Evolutionary conservation across 305 asterid species (phyloP).

Genomic region (Euphrasia arctica): DNA sequence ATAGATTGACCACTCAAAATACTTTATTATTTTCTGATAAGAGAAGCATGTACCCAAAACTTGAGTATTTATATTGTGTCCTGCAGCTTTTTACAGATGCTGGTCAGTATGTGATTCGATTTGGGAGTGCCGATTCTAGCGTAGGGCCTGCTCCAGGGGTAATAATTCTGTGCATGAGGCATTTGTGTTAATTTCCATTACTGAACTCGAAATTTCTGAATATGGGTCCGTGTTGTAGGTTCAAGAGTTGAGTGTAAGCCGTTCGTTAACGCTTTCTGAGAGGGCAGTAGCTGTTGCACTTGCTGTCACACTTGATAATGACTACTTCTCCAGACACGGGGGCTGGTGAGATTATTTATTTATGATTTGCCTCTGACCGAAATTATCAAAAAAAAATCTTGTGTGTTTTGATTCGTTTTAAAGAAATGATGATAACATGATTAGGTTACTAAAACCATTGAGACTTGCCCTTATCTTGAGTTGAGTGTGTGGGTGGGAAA

Average conservation of each 20-base stretch:
- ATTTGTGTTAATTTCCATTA: background rate
- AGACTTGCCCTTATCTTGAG: constrained; percentile 4
- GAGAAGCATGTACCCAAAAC: constrained; percentile 11
- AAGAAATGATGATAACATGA: background rate
- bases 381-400: constrained; percentile 2
- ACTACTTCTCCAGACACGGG: constrained; percentile 91
- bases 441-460: background rate
- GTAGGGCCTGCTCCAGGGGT: constrained; percentile 62
- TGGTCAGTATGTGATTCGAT: constrained; percentile 64
- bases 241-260: constrained; percentile 65
- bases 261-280: constrained; percentile 75
- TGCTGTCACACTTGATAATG: constrained; percentile 89
- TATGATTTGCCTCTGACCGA: constrained; percentile 15
- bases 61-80: background rate
- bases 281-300: constrained; percentile 93
- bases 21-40: constrained; percentile 15
- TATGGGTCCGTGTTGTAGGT: constrained; percentile 39
- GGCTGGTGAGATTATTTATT: constrained; percentile 64
- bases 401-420: background rate
- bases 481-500: background rate
- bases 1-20: background rate
- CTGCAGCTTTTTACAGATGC: constrained; percentile 47
- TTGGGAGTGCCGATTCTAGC: constrained; percentile 30
- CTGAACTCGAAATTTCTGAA: constrained; percentile 25
- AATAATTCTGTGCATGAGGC: constrained; percentile 35